Evolutionary conservation across 73 alveolate genomes (phyloP).

Genomic region (Stentor coeruleus): DNA sequence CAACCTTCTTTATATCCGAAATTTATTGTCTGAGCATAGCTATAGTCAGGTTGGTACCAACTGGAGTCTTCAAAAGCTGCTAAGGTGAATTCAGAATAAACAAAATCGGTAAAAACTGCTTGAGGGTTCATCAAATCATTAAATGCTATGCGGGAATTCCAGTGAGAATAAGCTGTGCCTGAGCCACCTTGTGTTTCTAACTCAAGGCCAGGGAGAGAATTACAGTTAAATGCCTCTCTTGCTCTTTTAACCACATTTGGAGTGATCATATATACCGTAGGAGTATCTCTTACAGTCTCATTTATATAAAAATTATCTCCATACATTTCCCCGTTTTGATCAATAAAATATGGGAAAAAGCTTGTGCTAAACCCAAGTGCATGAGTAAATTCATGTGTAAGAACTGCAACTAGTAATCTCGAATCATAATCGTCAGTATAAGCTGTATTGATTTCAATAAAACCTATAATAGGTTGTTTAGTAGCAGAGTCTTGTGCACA

Average conservation of each 20-base stretch:
- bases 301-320: too few relatives aligned
- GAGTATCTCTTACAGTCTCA: neutral
- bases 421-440: neutral
- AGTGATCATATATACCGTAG: neutral
- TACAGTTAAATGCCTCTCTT: neutral
- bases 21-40: neutral
- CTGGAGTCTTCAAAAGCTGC: neutral
- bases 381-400: neutral
- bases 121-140: conserved; percentile 7
- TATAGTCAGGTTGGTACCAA: neutral
- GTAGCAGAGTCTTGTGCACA: neutral
- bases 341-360: neutral
- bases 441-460: neutral
- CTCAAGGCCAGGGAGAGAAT: neutral
- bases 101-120: neutral
- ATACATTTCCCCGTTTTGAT: too few relatives aligned
- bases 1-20: neutral
- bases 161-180: neutral
- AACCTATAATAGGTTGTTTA: neutral
- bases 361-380: neutral
- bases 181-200: neutral
- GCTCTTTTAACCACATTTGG: neutral
- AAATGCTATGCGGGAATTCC: neutral
- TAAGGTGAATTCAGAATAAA: neutral
- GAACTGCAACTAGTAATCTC: neutral